phyloP scores from a whole-genome alignment of 2,329 filamentous ascomycete genomes.

The Fusarium dimerum region DNA sequence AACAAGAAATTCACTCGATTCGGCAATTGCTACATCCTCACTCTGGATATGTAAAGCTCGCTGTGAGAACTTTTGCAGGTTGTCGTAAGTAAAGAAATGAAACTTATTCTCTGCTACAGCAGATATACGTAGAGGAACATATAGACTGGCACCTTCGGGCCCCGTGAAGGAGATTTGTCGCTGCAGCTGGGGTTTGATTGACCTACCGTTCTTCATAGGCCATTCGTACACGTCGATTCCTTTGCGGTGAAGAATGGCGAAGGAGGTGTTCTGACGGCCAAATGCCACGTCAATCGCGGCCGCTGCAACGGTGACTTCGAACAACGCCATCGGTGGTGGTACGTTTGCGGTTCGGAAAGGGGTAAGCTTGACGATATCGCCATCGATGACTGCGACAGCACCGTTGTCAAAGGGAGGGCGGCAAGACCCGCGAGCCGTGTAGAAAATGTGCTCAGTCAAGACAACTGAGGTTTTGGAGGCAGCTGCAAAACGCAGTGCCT shows the following conservation, averaged over 20 bases:
- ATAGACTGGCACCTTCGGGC: constrained; percentile 28
- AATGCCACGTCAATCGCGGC: constrained; percentile 76
- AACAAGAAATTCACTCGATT: constrained; percentile 23
- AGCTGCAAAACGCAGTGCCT: constrained; percentile 67
- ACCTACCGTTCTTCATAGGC: constrained; percentile 59
- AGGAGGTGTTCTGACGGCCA: constrained; percentile 59
- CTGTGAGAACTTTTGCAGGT: constrained; percentile 28
- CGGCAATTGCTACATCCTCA: constrained; percentile 16
- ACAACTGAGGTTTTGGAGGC: constrained; percentile 53
- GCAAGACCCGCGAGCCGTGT: constrained; percentile 68
- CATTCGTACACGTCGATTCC: constrained; percentile 72
- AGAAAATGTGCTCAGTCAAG: constrained; percentile 67
- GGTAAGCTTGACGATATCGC: constrained; percentile 76
- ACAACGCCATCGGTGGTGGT: constrained; percentile 89
- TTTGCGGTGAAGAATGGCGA: constrained; percentile 71
- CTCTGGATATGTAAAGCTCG: constrained; percentile 17
- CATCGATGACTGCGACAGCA: constrained; percentile 82
- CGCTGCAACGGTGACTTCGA: constrained; percentile 64
- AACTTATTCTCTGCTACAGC: constrained; percentile 29
- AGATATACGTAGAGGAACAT: constrained; percentile 10
- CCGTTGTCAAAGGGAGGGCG: constrained; percentile 75
- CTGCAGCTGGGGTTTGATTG: constrained; percentile 44
- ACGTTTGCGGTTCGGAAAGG: constrained; percentile 82
- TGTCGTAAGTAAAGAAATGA: constrained; percentile 34
- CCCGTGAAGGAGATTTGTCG: constrained; percentile 41